Evolutionary conservation across 2,329 filamentous ascomycete species (phyloP).

Genomic region (Talaromyces funiculosus): DNA sequence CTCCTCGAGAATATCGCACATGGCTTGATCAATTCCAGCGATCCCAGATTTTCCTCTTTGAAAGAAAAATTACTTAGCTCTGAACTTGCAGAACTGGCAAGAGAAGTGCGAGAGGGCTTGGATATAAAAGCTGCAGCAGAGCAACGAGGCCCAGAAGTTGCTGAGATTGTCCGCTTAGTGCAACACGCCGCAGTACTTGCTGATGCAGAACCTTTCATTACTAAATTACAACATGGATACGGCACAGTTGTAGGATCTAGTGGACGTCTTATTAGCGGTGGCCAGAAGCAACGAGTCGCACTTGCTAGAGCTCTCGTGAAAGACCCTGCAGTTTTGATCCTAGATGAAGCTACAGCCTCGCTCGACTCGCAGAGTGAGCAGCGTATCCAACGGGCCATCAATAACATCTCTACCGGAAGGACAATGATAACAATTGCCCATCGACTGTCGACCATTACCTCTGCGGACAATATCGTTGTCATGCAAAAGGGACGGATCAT

Average conservation of each 20-base stretch:
- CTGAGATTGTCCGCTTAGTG: conserved; percentile 26
- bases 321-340: conserved; percentile 82
- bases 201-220: conserved; percentile 26
- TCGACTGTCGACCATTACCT: conserved; percentile 85
- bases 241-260: conserved; percentile 90
- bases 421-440: conserved; percentile 97
- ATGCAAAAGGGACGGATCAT: conserved; percentile 78
- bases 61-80: conserved; percentile 22
- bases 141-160: conserved; percentile 19
- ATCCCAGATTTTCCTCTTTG: conserved; percentile 22
- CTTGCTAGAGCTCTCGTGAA: conserved; percentile 87
- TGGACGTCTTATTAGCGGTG: conserved; percentile 85
- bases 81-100: conserved; percentile 23
- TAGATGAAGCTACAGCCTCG: conserved; percentile 92
- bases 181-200: conserved; percentile 24
- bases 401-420: conserved; percentile 73
- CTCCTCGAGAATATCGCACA: conserved; percentile 52
- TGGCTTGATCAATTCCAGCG: conserved; percentile 39
- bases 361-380: conserved; percentile 95
- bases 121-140: conserved; percentile 22
- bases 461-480: conserved; percentile 93
- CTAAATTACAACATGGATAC: conserved; percentile 70
- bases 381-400: conserved; percentile 85
- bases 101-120: conserved; percentile 21
- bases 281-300: conserved; percentile 93